Base-by-base conservation (phyloP, 495 filamentous ascomycete genomes). In the Evernia prunastri region DNA sequence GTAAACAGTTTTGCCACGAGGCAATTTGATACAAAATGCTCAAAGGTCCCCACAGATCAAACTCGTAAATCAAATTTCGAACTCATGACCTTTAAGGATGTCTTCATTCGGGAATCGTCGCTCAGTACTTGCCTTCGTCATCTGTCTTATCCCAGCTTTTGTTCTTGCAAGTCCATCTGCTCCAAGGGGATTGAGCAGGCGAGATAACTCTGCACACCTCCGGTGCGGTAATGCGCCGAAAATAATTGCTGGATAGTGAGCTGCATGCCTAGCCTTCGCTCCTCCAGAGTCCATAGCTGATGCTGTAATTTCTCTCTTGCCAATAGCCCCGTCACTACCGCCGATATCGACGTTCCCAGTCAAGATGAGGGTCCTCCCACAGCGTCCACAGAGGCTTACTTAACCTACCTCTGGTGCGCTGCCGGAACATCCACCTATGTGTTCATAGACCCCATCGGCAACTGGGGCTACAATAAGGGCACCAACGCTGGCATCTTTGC, bases 141-240 rank as follows among this genome's bases (percentile, higher is more conserved):
- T 29, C 51, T 54, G 29, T 35, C 27, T 54, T 20, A 17, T 7
- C 9, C 51, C 49, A 29, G 27, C 51, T 33, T 33, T 33, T 3
- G 4, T 54, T 33, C 29, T 54, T n/a, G 51, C 51, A 23, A 31
- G 15, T 54, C 51, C 51, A 20, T 17, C 33, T 17, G 29, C 29
- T 10, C 1, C 25, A 31, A 10, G 33, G 13, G 51, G 27, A 3
- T 33, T 54, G 51, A 54, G 29, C 7, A n/a, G 29, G 8, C 27
- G 51, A 1, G 18, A 29, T 54, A 33, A 54, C 3, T 5, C 4
- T 31, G 4, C 3, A 27, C 13, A 54, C 1, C 33, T 54, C 15
- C 51, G 27, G 9, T 54, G 51, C 29, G 51, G 51, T 10, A 54
- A 54, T 20, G 51, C 51, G 51, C 51, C 51, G 51, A 54, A 54